These are phyloP conservation scores for Nicotiana undulata DNA, from an alignment of 257 asterid species.

Conservation along the genomic window DNA sequence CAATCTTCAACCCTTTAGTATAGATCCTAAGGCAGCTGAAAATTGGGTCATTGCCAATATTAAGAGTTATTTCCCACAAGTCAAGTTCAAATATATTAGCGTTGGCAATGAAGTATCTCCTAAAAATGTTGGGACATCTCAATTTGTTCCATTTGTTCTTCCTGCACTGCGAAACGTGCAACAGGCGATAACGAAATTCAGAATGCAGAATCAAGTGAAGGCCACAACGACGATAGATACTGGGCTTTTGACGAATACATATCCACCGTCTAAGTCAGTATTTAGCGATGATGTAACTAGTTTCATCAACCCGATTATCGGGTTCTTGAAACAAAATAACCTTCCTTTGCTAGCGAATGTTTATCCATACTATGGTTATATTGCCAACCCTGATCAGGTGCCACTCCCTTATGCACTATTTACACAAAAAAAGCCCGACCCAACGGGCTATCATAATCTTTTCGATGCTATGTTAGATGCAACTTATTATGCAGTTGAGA, in stretches of 20 bases:
- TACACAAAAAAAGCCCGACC: constrained; percentile 8
- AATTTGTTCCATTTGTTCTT: neutral
- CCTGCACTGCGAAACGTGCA: constrained; percentile 28
- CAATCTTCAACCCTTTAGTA: constrained; percentile 15
- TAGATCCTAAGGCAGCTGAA: constrained; percentile 4
- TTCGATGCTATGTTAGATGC: constrained; percentile 35
- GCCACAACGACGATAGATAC: constrained; percentile 23
- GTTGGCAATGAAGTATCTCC: constrained; percentile 38
- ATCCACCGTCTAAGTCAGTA: constrained; percentile 27
- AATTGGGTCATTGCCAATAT: constrained; percentile 29
- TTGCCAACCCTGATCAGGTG: neutral
- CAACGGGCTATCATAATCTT: constrained; percentile 17
- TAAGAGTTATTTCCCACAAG: neutral
- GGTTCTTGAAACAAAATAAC: constrained; percentile 7
- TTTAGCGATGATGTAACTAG: constrained; percentile 2
- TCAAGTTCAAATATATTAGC: constrained; percentile 26
- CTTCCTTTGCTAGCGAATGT: constrained; percentile 22
- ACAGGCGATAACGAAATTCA: neutral
- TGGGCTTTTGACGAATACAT: constrained; percentile 1
- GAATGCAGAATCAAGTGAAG: constrained; percentile 12
- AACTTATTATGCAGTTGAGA: constrained; percentile 21
- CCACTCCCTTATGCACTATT: constrained; percentile 17
- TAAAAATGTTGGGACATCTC: neutral
- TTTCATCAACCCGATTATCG: constrained; percentile 14
- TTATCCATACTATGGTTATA: constrained; percentile 19